phyloP scores from a whole-genome alignment of 192 early-diverging fungal genomes.

The Backusella morwellensis region DNA sequence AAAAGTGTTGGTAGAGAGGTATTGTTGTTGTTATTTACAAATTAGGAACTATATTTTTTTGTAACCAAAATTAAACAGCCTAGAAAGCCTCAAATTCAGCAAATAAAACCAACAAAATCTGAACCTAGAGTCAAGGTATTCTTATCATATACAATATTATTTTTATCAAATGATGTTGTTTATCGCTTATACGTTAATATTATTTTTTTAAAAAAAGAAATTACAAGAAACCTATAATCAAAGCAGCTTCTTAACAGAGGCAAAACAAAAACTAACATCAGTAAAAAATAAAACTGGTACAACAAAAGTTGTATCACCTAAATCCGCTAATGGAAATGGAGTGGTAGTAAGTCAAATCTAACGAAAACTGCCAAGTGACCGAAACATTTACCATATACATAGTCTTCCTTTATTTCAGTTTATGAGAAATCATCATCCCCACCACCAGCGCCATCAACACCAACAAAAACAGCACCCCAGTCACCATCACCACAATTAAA shows the following conservation, averaged over 20 bases:
- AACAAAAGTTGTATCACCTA: neutral
- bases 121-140: neutral
- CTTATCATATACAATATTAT: neutral
- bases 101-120: neutral
- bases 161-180: neutral
- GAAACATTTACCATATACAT: neutral
- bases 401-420: constrained; percentile 14
- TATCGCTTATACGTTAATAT: neutral
- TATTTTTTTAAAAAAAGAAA: neutral
- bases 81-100: neutral
- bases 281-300: neutral
- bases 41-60: constrained; percentile 1
- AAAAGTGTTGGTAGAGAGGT: neutral
- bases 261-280: neutral
- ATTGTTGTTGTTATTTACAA: constrained; percentile 1
- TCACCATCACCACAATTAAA: neutral
- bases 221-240: neutral
- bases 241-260: neutral
- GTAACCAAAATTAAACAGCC: neutral
- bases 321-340: neutral
- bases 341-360: neutral
- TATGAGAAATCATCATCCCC: neutral
- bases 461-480: neutral
- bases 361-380: neutral
- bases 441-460: neutral